Conservation (phyloP, 169 alveolate species). For the Pseudocohnilembus persalinus region DNA sequence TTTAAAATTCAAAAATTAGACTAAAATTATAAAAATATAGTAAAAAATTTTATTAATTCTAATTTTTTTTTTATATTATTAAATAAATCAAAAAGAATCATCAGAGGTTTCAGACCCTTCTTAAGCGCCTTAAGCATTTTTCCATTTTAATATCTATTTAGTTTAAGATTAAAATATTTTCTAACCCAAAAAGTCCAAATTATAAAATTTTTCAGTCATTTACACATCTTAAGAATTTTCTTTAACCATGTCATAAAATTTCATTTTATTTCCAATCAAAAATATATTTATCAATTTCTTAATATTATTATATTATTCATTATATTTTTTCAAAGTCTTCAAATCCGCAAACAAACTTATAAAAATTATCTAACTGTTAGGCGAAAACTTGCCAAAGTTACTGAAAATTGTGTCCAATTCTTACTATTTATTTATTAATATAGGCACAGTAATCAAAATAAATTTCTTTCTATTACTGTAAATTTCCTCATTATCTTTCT, state of each 20-base stretch:
- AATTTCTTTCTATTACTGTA: no score
- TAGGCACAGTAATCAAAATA: not conserved
- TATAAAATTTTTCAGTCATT: no score
- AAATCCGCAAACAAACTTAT: not conserved
- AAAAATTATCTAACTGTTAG: not conserved
- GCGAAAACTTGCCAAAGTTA: not conserved
- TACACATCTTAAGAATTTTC: not conserved
- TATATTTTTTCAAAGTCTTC: not conserved
- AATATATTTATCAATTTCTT: no score
- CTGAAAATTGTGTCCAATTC: not conserved
- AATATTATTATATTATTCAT: no score
- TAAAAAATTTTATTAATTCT: no score
- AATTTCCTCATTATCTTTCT: not conserved
- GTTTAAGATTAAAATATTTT: not conserved
- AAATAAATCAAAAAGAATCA: not conserved
- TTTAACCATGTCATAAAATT: not conserved
- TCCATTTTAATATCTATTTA: no score
- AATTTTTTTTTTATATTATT: no score
- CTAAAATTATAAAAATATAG: no score
- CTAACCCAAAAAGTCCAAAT: not conserved
- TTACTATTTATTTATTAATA: no score
- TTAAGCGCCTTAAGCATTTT: not conserved
- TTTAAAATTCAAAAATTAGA: no score
- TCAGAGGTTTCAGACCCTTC: not conserved
- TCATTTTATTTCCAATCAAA: not conserved